Percentiles rank a stretch among this genome's conserved stretches.
Evolutionary conservation across 129 eudicot species (phyloP).

Genomic region (Pseudognaphalium luteoalbum): DNA sequence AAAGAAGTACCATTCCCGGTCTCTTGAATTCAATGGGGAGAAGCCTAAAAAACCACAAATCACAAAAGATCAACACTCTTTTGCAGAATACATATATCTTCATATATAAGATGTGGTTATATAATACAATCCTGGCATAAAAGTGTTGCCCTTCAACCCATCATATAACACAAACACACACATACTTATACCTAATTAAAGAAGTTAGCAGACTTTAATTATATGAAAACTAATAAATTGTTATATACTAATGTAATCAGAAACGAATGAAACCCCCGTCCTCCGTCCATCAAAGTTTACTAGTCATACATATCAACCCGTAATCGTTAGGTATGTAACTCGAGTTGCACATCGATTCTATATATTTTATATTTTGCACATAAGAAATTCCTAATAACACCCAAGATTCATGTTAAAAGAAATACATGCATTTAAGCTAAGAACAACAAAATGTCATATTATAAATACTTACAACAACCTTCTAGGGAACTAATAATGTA

Average conservation of each 20-base stretch:
- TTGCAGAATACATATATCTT: neutral
- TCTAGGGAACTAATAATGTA: no score
- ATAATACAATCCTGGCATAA: neutral
- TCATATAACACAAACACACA: neutral
- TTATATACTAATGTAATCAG: neutral
- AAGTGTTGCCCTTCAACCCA: neutral
- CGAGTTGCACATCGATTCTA: no score
- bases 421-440: no score
- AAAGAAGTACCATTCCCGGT: constrained; percentile 78
- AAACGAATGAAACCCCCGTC: neutral
- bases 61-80: neutral
- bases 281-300: neutral
- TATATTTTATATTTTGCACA: no score
- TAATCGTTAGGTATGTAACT: no score
- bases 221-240: neutral
- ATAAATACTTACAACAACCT: no score
- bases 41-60: constrained; percentile 35
- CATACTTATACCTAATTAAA: neutral
- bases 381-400: no score
- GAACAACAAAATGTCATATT: no score
- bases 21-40: constrained; percentile 63
- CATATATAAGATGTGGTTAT: neutral
- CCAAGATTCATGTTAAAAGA: no score
- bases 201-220: neutral
- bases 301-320: no score